These are phyloP conservation scores for Odontarrhena argentea DNA, from an alignment of 345 rosid genomes.

Conservation along the genomic window DNA sequence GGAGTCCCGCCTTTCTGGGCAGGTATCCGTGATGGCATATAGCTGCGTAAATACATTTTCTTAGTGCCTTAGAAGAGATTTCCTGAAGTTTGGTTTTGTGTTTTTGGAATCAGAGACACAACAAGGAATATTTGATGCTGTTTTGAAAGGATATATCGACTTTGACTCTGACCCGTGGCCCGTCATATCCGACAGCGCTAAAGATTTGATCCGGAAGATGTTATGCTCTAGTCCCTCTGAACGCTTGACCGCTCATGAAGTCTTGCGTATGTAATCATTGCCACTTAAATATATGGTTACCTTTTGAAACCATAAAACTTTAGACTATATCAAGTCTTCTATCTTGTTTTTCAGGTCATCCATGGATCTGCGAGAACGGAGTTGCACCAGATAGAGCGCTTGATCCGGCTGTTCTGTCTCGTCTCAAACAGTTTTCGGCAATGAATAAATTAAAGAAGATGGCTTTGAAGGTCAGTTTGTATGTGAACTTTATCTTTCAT, in stretches of 20 bases:
- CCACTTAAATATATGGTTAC: slow-evolving; percentile 3
- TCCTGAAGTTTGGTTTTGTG: slow-evolving; percentile 32
- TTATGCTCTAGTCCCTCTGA: slow-evolving; percentile 73
- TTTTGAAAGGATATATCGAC: slow-evolving; percentile 90
- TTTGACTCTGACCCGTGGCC: slow-evolving; percentile 99
- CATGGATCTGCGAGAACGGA: slow-evolving; percentile 97
- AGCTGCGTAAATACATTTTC: background rate
- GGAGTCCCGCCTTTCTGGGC: slow-evolving; percentile 99
- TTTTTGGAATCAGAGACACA: slow-evolving; percentile 68
- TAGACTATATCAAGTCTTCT: slow-evolving; percentile 51
- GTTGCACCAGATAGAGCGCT: slow-evolving; percentile 96
- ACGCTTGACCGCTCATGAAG: slow-evolving; percentile 96
- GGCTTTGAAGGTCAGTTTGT: slow-evolving; percentile 74
- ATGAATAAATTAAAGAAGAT: slow-evolving; percentile 98
- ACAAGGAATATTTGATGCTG: slow-evolving; percentile 98
- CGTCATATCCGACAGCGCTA: slow-evolving; percentile 81
- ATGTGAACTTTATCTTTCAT: background rate
- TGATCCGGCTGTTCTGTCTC: slow-evolving; percentile 97
- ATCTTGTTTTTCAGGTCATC: slow-evolving; percentile 65
- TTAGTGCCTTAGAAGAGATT: background rate
- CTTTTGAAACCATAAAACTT: slow-evolving; percentile 9
- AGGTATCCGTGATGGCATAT: slow-evolving; percentile 48
- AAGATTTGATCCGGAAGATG: slow-evolving; percentile 85
- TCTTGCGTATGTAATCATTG: slow-evolving; percentile 67
- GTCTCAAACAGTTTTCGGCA: slow-evolving; percentile 95